Base-by-base conservation (phyloP, 1,284 basidiomycete species). In the Ustilago loliicola region DNA sequence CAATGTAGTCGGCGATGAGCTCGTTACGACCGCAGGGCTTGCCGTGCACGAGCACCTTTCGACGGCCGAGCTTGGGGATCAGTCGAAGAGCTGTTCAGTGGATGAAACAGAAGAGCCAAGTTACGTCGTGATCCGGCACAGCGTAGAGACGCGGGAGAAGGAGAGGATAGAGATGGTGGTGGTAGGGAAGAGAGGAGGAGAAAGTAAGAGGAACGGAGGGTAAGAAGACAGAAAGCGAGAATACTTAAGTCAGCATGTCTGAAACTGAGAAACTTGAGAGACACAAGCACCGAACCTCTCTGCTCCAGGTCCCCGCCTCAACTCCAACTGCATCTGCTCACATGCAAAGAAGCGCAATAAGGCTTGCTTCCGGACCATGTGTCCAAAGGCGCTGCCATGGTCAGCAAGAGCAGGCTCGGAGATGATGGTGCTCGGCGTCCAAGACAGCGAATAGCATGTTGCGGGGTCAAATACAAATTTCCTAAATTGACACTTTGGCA, bases 21-120 rank as follows among this genome's bases (percentile, higher is more conserved):
- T 89, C 89, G 80, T 89, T 89, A n/a, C 89, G 87, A 0, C 89
- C 89, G 55, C 88, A 88, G 1, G 88, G 85, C 76, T 88, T 88
- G 48, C 87, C 87, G 64, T 88, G 84, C 55, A 89, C 87, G 53
- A 88, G 80, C 61, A 89, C 85, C 77, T 89, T 89, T 62, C 86
- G 86, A n/a, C 88, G 83, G 7, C 88, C 88, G 19, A 88, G 85
- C 67, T 87, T 87, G 58, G 88, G 88, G 10, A 88, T 85, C 21
- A 88, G 77, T 6, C 82, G 83, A 38, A 88, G 82, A 23, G 87
- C 88, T 87, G 68, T 11, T 32, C 32, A 27, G 25, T 7, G n/a
- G 30, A 21, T 6, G 25, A 25, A 36, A 27, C 3, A 21, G 36
- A 50, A n/a, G 23, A 2, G 45, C n/a, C n/a, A 23, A 19, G 45